These are phyloP conservation scores for Ganoderma boninense DNA, from an alignment of 1,284 basidiomycete species.

Conservation along the genomic window DNA sequence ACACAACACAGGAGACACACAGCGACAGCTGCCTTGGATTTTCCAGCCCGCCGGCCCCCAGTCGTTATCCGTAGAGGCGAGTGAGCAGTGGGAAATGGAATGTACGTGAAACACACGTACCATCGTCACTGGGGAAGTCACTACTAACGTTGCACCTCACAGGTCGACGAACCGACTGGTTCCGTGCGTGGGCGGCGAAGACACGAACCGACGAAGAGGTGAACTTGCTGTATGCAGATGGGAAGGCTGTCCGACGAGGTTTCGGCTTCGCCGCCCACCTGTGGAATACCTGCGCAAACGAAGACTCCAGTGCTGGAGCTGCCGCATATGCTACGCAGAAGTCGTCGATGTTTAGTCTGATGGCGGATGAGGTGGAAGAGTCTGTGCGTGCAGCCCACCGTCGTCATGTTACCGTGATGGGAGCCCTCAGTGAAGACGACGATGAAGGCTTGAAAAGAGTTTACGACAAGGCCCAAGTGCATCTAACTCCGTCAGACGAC, in stretches of 20 bases:
- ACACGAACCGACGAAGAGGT: neutral
- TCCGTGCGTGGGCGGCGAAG: neutral
- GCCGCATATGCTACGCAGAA: neutral
- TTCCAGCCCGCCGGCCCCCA: neutral
- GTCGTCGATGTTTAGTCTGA: neutral
- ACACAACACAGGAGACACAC: neutral
- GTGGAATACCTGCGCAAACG: neutral
- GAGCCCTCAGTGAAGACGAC: neutral
- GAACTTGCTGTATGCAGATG: neutral
- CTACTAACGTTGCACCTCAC: neutral
- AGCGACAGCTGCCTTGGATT: neutral
- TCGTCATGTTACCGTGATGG: neutral
- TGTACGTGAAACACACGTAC: neutral
- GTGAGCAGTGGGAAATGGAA: neutral
- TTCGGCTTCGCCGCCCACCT: neutral
- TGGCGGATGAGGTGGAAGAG: neutral
- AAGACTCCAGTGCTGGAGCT: too few species aligned
- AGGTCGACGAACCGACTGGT: neutral
- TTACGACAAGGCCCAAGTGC: neutral
- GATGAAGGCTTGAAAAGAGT: neutral
- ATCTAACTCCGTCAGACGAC: neutral
- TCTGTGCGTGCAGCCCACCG: neutral
- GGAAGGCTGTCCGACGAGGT: too few species aligned
- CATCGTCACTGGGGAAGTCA: too few species aligned
- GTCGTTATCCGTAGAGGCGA: neutral